Evolutionary conservation across 345 rosid genomes (phyloP), one percentile per base, ranked within the genome.

Genomic region (Bretschneidera sinensis): DNA sequence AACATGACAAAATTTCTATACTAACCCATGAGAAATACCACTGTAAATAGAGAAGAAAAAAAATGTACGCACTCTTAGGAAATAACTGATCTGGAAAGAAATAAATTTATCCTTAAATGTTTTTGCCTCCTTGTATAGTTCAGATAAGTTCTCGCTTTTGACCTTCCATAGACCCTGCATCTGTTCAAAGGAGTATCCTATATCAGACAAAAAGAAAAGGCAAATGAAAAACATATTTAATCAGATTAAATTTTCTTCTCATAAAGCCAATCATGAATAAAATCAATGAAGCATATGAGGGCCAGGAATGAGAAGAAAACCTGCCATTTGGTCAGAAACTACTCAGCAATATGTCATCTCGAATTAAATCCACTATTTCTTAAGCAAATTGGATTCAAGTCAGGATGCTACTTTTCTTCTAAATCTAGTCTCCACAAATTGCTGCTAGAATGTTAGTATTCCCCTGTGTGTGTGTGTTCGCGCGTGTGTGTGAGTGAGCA

Each of bases 101-200:
- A 18, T 59, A 67, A 89, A 88, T 62, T 62, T 68, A 24, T 70
- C 43, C 64, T 74, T 79, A 59, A 89, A 85, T 50, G 60, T 51
- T 61, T 74, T 75, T 55, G 83, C 95, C 72, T 84, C 77, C 74
- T 64, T 54, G 59, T 66, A 66, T 49, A 89, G 76, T 34, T 62
- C 65, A 4, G 84, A 51, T 62, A 94, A 75, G 71, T 45, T 68
- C 61, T 76, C 64, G 34, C 86, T 71, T 56, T 60, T 85, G 50
- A 76, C 90, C 69, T 73, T 84, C 99, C 97, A 94, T 59, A 59
- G 50, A 69, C 96, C 99, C 55, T 78, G 68, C 57, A 94, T 59
- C 99, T 92, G 80, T 60, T 57, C 17, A 72, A 61, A 68, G 51
- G 24, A 62, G 20, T 45, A 24, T 15, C n/a, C 20, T 39, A 16